phyloP scores from a whole-genome alignment of 257 asterid species.

The Plectranthus barbatus region DNA sequence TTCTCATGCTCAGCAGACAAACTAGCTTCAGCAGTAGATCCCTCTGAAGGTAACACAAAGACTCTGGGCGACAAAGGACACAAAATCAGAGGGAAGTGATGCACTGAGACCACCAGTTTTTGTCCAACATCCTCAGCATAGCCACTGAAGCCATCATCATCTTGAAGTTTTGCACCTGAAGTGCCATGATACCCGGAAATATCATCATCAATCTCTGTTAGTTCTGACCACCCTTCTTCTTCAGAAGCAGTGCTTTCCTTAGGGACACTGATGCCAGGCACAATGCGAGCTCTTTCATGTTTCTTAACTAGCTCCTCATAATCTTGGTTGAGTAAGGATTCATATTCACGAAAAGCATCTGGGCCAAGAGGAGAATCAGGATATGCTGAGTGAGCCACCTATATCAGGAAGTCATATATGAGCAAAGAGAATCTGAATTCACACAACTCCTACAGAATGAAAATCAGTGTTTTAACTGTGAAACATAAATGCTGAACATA shows the following conservation, averaged over 20 bases:
- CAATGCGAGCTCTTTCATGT: conserved; percentile 22
- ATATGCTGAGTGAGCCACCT: conserved; percentile 87
- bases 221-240: conserved; percentile 75
- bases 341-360: conserved; percentile 88
- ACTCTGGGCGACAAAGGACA: conserved; percentile 88
- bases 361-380: conserved; percentile 99
- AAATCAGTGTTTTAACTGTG: neutral
- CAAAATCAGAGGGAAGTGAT: conserved; percentile 80
- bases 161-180: conserved; percentile 28
- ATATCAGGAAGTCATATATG: conserved; percentile 22
- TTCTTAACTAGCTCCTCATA: conserved; percentile 77
- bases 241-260: conserved; percentile 32
- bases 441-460: neutral
- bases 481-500: neutral
- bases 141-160: conserved; percentile 29
- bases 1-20: conserved; percentile 64
- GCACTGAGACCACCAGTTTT: conserved; percentile 62
- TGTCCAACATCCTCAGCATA: conserved; percentile 40
- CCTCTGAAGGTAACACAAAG: conserved; percentile 97
- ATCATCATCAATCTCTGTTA: conserved; percentile 46
- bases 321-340: conserved; percentile 79
- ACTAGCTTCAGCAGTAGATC: conserved; percentile 80
- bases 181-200: conserved; percentile 26
- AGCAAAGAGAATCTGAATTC: neutral
- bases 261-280: conserved; percentile 19